These are phyloP conservation scores for Phytopythium cucurbitacearum DNA, from an alignment of 352 stramenopile genomes.

Conservation along the genomic window DNA sequence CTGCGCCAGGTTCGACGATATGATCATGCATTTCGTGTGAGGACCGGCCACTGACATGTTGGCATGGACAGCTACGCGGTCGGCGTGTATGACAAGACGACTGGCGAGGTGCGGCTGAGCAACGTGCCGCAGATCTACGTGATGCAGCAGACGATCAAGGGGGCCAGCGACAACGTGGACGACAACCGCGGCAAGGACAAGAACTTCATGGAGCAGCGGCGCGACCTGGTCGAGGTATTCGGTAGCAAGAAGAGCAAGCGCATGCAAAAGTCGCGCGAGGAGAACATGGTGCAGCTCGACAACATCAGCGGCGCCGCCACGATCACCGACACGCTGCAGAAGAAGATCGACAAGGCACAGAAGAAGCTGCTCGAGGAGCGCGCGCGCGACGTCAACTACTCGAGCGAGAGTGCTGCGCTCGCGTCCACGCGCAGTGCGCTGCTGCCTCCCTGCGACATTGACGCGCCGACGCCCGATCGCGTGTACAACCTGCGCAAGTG, in stretches of 20 bases:
- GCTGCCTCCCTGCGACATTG: constrained; percentile 63
- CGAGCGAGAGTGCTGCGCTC: constrained; percentile 47
- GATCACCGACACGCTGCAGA: constrained; percentile 64
- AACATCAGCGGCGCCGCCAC: constrained; percentile 71
- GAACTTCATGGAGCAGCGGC: constrained; percentile 62
- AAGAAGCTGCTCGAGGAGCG: constrained; percentile 44
- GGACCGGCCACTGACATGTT: no score
- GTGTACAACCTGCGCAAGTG: constrained; percentile 82
- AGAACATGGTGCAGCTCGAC: constrained; percentile 76
- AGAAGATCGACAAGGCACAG: constrained; percentile 64
- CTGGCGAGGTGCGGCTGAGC: constrained; percentile 64
- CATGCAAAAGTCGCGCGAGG: constrained; percentile 77
- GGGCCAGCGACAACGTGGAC: constrained; percentile 58
- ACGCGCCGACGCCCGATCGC: constrained; percentile 66
- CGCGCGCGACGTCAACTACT: constrained; percentile 45
- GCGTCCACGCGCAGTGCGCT: constrained; percentile 58
- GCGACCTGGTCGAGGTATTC: constrained; percentile 75
- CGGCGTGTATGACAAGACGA: constrained; percentile 75
- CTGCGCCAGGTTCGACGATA: constrained; percentile 31
- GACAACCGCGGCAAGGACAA: constrained; percentile 56
- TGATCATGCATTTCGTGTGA: neutral
- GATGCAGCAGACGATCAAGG: constrained; percentile 82
- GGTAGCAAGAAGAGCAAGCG: constrained; percentile 83
- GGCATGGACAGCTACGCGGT: constrained; percentile 46
- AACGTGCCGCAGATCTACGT: constrained; percentile 84